Evolutionary conservation across 2,329 filamentous ascomycete genomes (phyloP).

Genomic region (Lachnellula cervina): DNA sequence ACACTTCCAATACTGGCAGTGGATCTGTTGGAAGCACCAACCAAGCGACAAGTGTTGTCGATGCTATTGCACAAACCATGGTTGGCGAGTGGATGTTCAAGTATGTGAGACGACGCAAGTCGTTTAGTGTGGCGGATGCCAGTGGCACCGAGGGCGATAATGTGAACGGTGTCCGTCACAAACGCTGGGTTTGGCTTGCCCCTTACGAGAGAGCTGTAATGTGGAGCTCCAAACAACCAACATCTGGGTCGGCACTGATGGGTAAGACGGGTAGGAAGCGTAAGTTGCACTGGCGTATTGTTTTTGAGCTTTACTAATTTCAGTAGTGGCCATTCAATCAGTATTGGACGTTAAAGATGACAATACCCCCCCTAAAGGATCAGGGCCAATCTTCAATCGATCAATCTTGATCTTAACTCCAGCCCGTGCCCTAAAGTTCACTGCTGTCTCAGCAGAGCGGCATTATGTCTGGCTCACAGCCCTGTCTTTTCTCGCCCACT

Average conservation of each 20-base stretch:
- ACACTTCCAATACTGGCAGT: slow-evolving; percentile 35
- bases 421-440: slow-evolving; percentile 91
- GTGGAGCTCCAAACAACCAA: slow-evolving; percentile 97
- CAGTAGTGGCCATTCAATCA: slow-evolving; percentile 82
- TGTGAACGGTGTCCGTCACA: slow-evolving; percentile 69
- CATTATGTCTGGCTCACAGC: slow-evolving; percentile 95
- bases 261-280: slow-evolving; percentile 92
- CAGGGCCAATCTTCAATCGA: slow-evolving; percentile 68
- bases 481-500: slow-evolving; percentile 90
- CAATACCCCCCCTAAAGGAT: slow-evolving; percentile 73
- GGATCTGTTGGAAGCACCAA: slow-evolving; percentile 53
- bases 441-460: slow-evolving; percentile 72
- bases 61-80: slow-evolving; percentile 97
- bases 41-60: slow-evolving; percentile 77
- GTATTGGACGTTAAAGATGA: slow-evolving; percentile 96
- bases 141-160: slow-evolving; percentile 65
- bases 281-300: slow-evolving; percentile 47
- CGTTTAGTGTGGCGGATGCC: slow-evolving; percentile 73
- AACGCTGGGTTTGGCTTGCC: slow-evolving; percentile 97
- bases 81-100: slow-evolving; percentile 97
- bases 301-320: slow-evolving; percentile 27
- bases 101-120: slow-evolving; percentile 81
- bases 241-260: slow-evolving; percentile 78
- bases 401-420: slow-evolving; percentile 95
- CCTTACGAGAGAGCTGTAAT: slow-evolving; percentile 94